These are phyloP conservation scores for Aspergillus terreus DNA, from an alignment of 2,329 filamentous ascomycete species.

Conservation along the genomic window DNA sequence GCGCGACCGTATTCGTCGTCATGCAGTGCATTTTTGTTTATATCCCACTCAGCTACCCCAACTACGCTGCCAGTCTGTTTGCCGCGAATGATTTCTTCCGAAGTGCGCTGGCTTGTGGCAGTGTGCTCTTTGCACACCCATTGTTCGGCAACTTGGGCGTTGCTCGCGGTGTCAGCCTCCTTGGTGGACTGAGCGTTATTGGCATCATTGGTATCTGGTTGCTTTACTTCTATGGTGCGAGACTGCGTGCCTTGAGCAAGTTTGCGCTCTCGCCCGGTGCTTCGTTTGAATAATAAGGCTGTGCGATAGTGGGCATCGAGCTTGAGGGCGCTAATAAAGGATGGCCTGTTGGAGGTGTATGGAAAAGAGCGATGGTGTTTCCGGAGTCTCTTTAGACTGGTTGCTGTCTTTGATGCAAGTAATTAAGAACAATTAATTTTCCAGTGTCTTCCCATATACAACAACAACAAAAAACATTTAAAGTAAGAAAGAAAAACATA, in stretches of 20 bases:
- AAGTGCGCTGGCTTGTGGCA: slow-evolving; percentile 29
- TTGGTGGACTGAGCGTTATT: slow-evolving; percentile 30
- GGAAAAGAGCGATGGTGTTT: background rate
- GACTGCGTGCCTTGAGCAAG: slow-evolving; percentile 6
- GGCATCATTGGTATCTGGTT: slow-evolving; percentile 17
- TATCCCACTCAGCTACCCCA: slow-evolving; percentile 24
- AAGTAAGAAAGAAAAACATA: no score
- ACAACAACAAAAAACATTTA: no score
- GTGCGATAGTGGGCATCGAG: background rate
- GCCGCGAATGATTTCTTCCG: slow-evolving; percentile 32
- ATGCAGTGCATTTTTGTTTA: slow-evolving; percentile 40
- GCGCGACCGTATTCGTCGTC: slow-evolving; percentile 31
- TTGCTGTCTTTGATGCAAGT: background rate
- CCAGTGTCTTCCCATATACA: no score
- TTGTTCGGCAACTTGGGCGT: slow-evolving; percentile 27
- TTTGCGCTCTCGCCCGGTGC: background rate
- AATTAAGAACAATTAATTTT: background rate
- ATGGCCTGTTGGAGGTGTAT: background rate
- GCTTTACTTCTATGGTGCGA: slow-evolving; percentile 13
- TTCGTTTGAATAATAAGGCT: background rate
- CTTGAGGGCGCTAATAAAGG: background rate
- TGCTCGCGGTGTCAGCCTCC: slow-evolving; percentile 24
- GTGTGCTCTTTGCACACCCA: slow-evolving; percentile 28
- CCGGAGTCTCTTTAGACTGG: background rate
- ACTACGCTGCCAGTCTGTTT: slow-evolving; percentile 28